Base-by-base conservation (phyloP, 73 alveolate genomes). In the Paramecium pentaurelia region DNA sequence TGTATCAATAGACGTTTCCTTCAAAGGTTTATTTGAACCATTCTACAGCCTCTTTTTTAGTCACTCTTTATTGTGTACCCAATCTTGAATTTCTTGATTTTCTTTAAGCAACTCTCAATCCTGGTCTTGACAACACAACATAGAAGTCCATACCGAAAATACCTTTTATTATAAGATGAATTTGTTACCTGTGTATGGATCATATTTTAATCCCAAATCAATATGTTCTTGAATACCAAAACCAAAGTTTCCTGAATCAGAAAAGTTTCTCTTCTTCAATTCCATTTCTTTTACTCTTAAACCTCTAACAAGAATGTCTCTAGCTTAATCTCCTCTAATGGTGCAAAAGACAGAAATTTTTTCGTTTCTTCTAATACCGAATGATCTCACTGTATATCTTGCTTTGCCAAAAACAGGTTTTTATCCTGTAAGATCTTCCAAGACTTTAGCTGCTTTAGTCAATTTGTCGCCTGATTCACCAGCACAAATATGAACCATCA, bases 141-240 rank as follows among this genome's bases (percentile, higher is more conserved):
- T 92, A 95, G 94, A 95, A 95, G 87, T 95, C 98, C 98, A 95
- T 95, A 58, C 98, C 98, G 77, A 92, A 95, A 44, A 95, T 95
- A 58, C 97, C 97, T 89, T 27, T 27, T 18, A 8, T 6, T 20
- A 44, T 10, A 28, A 10, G 6, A 12, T 25, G 36, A 59, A 12
- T 20, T 32, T 0, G 2, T 4, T 86, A 86, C 93, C 93, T 58
- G 97, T 95, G 84, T 90, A 83, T 49, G 97, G 98, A 87, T 95
- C 98, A 92, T 95, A 95, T 84, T 95, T 95, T n/a, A 95, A 83
- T 34, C 98, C 98, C 92, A 95, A 92, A 93, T 95, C 98, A 86
- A 95, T 95, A 86, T 95, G 98, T 84, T 95, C 98, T 86, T 92
- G 59, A 88, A 95, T 94, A 54, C 98, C 98, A 87, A 95, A 95